Percentiles rank a stretch among this genome's conserved stretches.
Evolutionary conservation across 495 filamentous ascomycete genomes (phyloP).

Genomic region (Penicillium egyptiacum): DNA sequence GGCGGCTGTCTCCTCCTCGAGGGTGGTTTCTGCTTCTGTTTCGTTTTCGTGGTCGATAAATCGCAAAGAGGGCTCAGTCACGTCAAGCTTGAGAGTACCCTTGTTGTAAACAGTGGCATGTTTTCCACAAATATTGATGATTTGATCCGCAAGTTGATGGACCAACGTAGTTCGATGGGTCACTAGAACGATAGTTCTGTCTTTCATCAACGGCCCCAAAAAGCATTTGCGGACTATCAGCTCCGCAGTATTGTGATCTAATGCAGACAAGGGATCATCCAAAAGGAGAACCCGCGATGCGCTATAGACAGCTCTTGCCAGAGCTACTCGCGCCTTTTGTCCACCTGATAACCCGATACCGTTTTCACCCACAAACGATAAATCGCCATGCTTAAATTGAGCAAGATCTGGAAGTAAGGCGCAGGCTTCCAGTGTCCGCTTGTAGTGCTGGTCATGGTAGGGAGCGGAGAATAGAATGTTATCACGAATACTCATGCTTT

Average conservation of each 20-base stretch:
- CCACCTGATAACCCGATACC: slow-evolving; percentile 71
- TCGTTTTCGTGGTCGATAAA: slow-evolving; percentile 35
- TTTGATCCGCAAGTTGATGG: slow-evolving; percentile 62
- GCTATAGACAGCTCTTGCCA: slow-evolving; percentile 72
- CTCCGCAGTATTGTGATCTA: slow-evolving; percentile 76
- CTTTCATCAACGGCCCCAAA: slow-evolving; percentile 59
- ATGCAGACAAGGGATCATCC: slow-evolving; percentile 68
- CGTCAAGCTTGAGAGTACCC: slow-evolving; percentile 24
- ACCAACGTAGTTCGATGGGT: slow-evolving; percentile 78
- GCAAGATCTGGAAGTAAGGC: slow-evolving; percentile 63
- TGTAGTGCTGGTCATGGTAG: slow-evolving; percentile 63
- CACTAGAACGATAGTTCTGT: slow-evolving; percentile 65
- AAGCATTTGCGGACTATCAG: slow-evolving; percentile 68
- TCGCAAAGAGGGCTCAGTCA: slow-evolving; percentile 14
- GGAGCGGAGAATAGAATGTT: slow-evolving; percentile 78
- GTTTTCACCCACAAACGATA: slow-evolving; percentile 68
- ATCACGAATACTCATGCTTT: slow-evolving; percentile 85
- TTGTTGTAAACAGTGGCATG: slow-evolving; percentile 49
- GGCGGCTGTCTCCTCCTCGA: slow-evolving; percentile 48
- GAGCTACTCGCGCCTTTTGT: slow-evolving; percentile 65
- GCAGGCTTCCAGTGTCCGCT: slow-evolving; percentile 60
- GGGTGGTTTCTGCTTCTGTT: slow-evolving; percentile 34
- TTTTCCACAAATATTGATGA: slow-evolving; percentile 63
- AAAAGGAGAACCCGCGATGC: slow-evolving; percentile 61
- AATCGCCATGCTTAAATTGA: slow-evolving; percentile 63